A percentile compares a stretch with the other conserved stretches of the same genome.
phyloP scores from a whole-genome alignment of 768 basidiomycete genomes.

The Mycena albidolilacea region DNA sequence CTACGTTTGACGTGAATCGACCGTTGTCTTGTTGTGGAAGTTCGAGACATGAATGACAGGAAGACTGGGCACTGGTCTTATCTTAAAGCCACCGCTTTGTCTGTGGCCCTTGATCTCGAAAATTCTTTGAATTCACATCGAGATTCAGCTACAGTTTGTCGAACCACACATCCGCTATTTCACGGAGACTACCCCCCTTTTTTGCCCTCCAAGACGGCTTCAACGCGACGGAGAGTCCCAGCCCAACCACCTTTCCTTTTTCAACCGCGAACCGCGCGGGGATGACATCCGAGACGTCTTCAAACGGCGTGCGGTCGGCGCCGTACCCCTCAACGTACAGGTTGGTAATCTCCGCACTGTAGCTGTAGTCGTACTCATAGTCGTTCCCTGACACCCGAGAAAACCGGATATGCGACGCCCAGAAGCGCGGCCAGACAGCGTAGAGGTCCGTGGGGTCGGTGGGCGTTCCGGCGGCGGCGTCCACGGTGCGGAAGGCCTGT shows the following conservation, averaged over 20 bases:
- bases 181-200: no score
- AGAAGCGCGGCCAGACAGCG: constrained; percentile 51
- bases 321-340: constrained; percentile 58
- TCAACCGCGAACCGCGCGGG: constrained; percentile 45
- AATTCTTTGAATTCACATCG: no score
- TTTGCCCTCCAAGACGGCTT: no score
- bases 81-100: no score
- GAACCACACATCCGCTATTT: no score
- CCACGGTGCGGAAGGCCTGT: constrained; percentile 47
- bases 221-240: no score
- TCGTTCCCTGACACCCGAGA: constrained; percentile 28
- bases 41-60: no score
- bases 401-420: constrained; percentile 56
- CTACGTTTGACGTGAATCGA: no score
- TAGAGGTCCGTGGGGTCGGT: constrained; percentile 41
- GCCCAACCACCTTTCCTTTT: constrained; percentile 40
- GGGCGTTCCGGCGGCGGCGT: constrained; percentile 28
- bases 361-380: constrained; percentile 14
- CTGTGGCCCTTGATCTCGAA: no score
- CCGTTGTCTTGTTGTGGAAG: no score
- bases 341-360: constrained; percentile 41
- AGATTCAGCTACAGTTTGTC: no score
- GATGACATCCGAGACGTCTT: constrained; percentile 24
- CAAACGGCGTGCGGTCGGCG: constrained; percentile 51
- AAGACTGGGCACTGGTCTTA: no score